phyloP scores from a whole-genome alignment of 2,329 filamentous ascomycete species.

The Xenoacremonium recifei region DNA sequence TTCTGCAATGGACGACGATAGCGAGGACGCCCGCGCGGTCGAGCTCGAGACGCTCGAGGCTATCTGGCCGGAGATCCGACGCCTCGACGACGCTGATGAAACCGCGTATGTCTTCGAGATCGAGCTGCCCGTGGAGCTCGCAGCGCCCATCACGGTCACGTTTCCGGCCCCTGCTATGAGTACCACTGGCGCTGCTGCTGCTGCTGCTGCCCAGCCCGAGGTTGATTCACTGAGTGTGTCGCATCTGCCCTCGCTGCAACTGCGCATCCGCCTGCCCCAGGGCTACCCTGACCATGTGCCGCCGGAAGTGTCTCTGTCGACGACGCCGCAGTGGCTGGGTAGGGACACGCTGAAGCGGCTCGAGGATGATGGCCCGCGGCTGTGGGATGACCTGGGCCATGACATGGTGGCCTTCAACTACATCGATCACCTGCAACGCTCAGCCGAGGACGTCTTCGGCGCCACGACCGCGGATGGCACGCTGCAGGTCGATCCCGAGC shows the following conservation, averaged over 20 bases:
- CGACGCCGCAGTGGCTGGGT: conserved; percentile 58
- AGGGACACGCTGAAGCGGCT: conserved; percentile 45
- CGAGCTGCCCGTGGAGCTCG: conserved; percentile 57
- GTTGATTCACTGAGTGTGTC: conserved; percentile 50
- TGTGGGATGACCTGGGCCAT: conserved; percentile 63
- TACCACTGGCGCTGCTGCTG: conserved; percentile 11
- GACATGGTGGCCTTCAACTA: conserved; percentile 61
- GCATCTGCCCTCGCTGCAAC: conserved; percentile 56
- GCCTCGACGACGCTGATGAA: conserved; percentile 39
- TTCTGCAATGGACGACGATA: conserved; percentile 38
- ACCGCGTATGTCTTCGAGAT: conserved; percentile 49
- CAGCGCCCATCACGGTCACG: conserved; percentile 52
- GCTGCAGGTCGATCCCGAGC: conserved; percentile 52
- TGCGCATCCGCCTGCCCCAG: conserved; percentile 54
- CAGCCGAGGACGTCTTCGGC: conserved; percentile 60
- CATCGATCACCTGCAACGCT: conserved; percentile 61
- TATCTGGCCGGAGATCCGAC: conserved; percentile 65
- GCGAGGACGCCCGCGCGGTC: conserved; percentile 52
- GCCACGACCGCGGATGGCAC: conserved; percentile 47
- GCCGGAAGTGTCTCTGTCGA: conserved; percentile 50
- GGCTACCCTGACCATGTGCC: conserved; percentile 56
- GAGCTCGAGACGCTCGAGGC: conserved; percentile 62
- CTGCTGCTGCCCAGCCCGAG: conserved; percentile 17
- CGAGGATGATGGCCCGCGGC: conserved; percentile 45
- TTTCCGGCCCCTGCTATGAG: conserved; percentile 48